A percentile compares a stretch with the other conserved stretches of the same genome.
Evolutionary conservation across 352 stramenopile genomes (phyloP).

Genomic region (Globisporangium iwayamae): DNA sequence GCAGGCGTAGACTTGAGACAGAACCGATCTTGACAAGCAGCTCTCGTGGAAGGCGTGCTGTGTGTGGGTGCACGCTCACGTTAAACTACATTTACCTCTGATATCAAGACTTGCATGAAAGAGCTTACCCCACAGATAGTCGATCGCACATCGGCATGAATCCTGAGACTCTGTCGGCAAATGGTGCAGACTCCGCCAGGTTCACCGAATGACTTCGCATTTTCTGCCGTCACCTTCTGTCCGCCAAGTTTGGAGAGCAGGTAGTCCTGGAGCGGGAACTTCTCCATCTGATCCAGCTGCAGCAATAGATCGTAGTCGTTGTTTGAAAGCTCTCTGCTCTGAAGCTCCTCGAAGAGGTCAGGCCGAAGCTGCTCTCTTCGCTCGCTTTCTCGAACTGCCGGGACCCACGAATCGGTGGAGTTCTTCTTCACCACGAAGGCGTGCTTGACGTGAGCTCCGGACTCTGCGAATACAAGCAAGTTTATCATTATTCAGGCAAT

Average conservation of each 20-base stretch:
- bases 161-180: conserved; percentile 60
- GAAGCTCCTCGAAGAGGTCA: conserved; percentile 48
- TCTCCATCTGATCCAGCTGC: conserved; percentile 58
- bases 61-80: not conserved
- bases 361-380: conserved; percentile 8
- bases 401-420: conserved; percentile 52
- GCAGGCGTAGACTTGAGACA: conserved; percentile 58
- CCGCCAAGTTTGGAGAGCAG: conserved; percentile 51
- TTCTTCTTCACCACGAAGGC: conserved; percentile 72
- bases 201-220: conserved; percentile 50
- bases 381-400: conserved; percentile 40
- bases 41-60: conserved; percentile 81
- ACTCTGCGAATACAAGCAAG: conserved; percentile 25
- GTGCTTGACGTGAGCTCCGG: conserved; percentile 61
- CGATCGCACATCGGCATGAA: conserved; percentile 49
- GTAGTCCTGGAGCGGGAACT: conserved; percentile 69
- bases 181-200: conserved; percentile 35
- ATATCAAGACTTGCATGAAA: not conserved
- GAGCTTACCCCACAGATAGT: conserved; percentile 48
- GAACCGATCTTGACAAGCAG: conserved; percentile 62
- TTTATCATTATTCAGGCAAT: not conserved
- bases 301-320: conserved; percentile 82
- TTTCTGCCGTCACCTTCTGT: conserved; percentile 34
- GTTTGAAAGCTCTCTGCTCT: conserved; percentile 75
- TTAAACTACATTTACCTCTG: not conserved